A percentile compares a stretch with the other conserved stretches of the same genome.
Evolutionary conservation across 2,329 filamentous ascomycete species (phyloP).

Genomic region (Aspergillus ustus): DNA sequence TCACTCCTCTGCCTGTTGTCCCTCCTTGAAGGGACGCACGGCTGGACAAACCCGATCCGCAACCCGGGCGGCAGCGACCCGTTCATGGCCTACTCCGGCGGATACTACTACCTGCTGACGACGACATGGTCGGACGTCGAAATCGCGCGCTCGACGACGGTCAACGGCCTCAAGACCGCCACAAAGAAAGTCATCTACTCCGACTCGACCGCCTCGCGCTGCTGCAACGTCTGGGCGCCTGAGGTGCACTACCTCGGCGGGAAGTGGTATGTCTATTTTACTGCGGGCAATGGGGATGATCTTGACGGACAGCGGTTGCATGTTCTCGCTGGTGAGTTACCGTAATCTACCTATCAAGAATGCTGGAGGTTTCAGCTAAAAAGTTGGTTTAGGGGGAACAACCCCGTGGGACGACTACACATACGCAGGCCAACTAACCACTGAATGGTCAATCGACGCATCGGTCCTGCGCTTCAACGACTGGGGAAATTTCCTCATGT

Average conservation of each 20-base stretch:
- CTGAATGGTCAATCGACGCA: slow-evolving; percentile 60
- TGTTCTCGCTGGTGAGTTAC: slow-evolving; percentile 54
- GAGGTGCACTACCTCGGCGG: slow-evolving; percentile 59
- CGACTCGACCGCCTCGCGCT: slow-evolving; percentile 51
- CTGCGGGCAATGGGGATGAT: not conserved
- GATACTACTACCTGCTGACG: slow-evolving; percentile 62
- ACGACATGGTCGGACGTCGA: slow-evolving; percentile 61
- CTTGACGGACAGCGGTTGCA: slow-evolving; percentile 57
- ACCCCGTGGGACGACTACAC: slow-evolving; percentile 58
- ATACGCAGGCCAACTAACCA: slow-evolving; percentile 54
- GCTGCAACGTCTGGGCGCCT: slow-evolving; percentile 64
- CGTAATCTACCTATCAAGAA: no score
- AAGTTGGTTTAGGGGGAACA: slow-evolving; percentile 45
- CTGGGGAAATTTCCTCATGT: slow-evolving; percentile 60
- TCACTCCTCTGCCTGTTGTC: slow-evolving; percentile 5
- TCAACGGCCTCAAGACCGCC: slow-evolving; percentile 60
- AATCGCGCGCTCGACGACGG: slow-evolving; percentile 58
- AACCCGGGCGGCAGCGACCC: slow-evolving; percentile 58
- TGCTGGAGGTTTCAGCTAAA: not conserved
- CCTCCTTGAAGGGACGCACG: not conserved
- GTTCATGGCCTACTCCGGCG: slow-evolving; percentile 56
- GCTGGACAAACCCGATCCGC: slow-evolving; percentile 59
- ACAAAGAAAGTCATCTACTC: slow-evolving; percentile 57
- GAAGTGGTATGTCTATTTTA: slow-evolving; percentile 12
- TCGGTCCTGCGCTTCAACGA: slow-evolving; percentile 55